Percentiles rank a stretch among this genome's conserved stretches.
Conservation (phyloP, 352 stramenopile species). For the Phytophthora boehmeriae region DNA sequence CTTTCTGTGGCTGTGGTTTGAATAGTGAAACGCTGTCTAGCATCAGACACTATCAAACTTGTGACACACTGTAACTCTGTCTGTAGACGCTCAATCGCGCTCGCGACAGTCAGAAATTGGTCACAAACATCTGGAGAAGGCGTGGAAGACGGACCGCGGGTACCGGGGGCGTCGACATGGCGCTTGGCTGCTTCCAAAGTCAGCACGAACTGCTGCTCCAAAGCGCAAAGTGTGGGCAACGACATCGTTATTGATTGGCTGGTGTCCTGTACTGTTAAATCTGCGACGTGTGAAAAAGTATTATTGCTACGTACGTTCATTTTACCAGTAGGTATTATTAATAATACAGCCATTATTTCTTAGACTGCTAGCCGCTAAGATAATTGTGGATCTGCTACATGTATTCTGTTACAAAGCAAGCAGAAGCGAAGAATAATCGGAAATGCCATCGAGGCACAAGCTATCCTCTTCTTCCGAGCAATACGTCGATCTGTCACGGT, state of each 20-base stretch:
- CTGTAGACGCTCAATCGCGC: background rate
- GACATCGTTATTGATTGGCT: background rate
- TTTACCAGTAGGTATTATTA: no score
- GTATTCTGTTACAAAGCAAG: no score
- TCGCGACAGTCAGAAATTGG: background rate
- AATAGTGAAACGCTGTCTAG: background rate
- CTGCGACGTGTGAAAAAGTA: background rate
- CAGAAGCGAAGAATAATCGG: no score
- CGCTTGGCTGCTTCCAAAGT: background rate
- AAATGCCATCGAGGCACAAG: no score
- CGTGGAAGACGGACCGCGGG: background rate
- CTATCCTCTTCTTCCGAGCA: slow-evolving; percentile 6
- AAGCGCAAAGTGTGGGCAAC: background rate
- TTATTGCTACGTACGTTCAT: no score
- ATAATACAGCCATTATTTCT: no score
- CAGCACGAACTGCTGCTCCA: background rate
- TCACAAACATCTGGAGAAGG: background rate
- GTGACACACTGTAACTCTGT: background rate
- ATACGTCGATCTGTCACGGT: slow-evolving; percentile 11
- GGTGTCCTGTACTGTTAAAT: background rate
- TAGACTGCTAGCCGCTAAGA: no score
- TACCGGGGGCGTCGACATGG: background rate
- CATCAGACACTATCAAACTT: background rate
- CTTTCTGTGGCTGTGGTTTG: background rate
- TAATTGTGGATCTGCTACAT: no score